These are phyloP conservation scores for Trifolium pratense DNA, from an alignment of 306 rosid genomes.

Conservation along the genomic window DNA sequence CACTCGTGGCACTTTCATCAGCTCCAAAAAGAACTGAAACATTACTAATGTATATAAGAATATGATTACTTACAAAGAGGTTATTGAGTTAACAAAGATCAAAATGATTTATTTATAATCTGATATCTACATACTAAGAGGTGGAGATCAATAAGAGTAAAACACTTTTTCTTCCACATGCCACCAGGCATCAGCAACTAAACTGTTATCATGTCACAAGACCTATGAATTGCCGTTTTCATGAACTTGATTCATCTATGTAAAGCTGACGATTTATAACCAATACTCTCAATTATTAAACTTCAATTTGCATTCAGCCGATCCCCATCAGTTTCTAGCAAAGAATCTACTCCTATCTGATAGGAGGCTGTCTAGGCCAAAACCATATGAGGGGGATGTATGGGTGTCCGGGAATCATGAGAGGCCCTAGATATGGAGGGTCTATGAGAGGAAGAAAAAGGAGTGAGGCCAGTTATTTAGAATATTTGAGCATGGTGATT, in stretches of 20 bases:
- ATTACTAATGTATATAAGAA: constrained; percentile 39
- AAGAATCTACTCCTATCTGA: constrained; percentile 7
- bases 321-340: constrained; percentile 1
- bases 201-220: neutral
- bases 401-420: too few relatives aligned
- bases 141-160: neutral
- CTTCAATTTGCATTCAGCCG: constrained; percentile 23
- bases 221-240: constrained; percentile 16
- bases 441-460: too few relatives aligned
- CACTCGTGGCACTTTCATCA: constrained; percentile 94
- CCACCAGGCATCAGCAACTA: constrained; percentile 12
- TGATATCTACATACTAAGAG: neutral
- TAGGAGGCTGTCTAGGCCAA: neutral
- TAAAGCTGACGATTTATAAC: neutral
- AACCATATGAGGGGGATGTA: too few relatives aligned
- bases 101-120: constrained; percentile 25
- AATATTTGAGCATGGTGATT: too few relatives aligned
- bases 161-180: constrained; percentile 8
- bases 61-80: constrained; percentile 9
- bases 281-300: constrained; percentile 21
- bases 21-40: constrained; percentile 88
- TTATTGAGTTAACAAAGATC: constrained; percentile 25
- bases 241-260: constrained; percentile 12
- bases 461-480: too few relatives aligned
- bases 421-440: too few relatives aligned